Conservation (phyloP, 2,329 filamentous ascomycete species). For the Penicillium sp. region DNA sequence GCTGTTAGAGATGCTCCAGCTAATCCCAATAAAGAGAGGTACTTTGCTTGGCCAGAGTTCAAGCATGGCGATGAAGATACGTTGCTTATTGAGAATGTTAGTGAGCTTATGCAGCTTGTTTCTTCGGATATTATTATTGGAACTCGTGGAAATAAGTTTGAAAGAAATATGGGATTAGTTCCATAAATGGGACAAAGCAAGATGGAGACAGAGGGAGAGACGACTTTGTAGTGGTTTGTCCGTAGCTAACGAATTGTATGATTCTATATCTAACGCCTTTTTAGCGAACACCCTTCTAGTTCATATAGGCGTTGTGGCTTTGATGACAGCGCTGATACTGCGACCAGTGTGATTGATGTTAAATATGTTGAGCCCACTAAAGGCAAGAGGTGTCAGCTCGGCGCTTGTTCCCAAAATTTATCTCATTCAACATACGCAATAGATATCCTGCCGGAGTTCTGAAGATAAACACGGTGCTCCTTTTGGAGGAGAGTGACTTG, state of each 20-base stretch:
- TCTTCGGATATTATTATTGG: slow-evolving; percentile 2
- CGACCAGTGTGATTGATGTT: slow-evolving; percentile 10
- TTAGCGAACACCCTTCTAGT: too few species aligned
- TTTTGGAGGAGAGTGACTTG: slow-evolving; percentile 11
- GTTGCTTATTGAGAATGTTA: slow-evolving; percentile 6
- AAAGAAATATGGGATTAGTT: too few species aligned
- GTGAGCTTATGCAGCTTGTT: slow-evolving; percentile 11
- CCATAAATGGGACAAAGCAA: too few species aligned
- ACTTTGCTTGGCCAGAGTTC: slow-evolving; percentile 13
- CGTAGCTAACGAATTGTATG: too few species aligned
- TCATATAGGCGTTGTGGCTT: slow-evolving; percentile 1
- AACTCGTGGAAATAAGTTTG: too few species aligned
- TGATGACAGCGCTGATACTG: slow-evolving; percentile 15
- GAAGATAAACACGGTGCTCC: slow-evolving; percentile 14
- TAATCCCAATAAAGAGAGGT: slow-evolving; percentile 8
- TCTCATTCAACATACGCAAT: slow-evolving; percentile 9
- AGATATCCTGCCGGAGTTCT: slow-evolving; percentile 18
- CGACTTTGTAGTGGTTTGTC: too few species aligned
- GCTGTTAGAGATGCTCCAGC: slow-evolving; percentile 2
- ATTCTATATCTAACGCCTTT: too few species aligned
- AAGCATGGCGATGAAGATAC: slow-evolving; percentile 4
- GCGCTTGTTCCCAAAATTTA: background rate
- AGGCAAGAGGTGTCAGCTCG: background rate
- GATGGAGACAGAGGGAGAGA: too few species aligned
- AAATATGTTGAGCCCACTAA: slow-evolving; percentile 14